Percentiles rank a stretch among this genome's conserved stretches.
Conservation (phyloP, 441 rosid genomes). For the Populus hybrid region DNA sequence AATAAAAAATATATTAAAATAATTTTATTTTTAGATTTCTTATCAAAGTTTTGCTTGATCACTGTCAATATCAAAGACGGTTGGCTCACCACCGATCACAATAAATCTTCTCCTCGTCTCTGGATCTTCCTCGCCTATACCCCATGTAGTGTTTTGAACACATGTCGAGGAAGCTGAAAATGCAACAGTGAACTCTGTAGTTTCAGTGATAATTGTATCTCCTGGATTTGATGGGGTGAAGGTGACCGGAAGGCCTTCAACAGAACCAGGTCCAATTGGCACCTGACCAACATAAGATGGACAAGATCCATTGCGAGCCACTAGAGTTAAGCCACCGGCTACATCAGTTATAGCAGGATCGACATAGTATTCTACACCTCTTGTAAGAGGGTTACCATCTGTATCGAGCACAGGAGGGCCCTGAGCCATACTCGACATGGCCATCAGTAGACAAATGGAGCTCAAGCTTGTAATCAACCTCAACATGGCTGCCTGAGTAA, state of each 20-base stretch:
- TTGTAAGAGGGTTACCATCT: background rate
- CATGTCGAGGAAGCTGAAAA: background rate
- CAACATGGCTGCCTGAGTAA: background rate
- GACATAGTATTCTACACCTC: background rate
- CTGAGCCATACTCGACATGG: background rate
- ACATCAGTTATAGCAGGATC: background rate
- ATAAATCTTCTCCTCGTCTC: background rate
- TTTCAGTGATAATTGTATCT: background rate
- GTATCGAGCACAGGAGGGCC: background rate
- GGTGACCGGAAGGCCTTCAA: background rate
- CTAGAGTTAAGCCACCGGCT: background rate
- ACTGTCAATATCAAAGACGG: background rate
- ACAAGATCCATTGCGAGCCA: background rate
- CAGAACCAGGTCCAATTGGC: background rate
- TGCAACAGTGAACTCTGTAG: background rate
- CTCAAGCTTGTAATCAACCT: background rate
- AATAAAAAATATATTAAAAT: too few relatives aligned
- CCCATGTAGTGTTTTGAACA: background rate
- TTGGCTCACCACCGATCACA: background rate
- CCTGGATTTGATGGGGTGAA: background rate
- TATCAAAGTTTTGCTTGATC: background rate
- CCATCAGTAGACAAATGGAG: background rate
- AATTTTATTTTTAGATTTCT: too few relatives aligned
- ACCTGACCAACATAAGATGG: background rate
- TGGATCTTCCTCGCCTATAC: conserved; percentile 3